A percentile compares a stretch with the other conserved stretches of the same genome.
Conservation (phyloP, 257 asterid species). For the Solanum commersonii region DNA sequence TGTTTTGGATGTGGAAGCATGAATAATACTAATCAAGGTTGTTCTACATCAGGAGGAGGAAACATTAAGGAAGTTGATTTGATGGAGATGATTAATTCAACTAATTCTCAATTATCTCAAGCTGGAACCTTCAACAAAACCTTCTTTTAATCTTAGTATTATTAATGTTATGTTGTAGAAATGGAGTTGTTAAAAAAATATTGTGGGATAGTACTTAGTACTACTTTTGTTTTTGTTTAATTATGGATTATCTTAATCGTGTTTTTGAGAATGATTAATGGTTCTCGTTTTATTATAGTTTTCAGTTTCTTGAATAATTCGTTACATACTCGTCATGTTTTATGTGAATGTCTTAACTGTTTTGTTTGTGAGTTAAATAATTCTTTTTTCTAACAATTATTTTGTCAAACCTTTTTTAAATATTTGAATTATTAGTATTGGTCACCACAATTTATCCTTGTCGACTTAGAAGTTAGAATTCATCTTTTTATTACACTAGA, state of each 20-base stretch:
- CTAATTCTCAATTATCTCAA: slow-evolving; percentile 8
- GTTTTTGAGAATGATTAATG: not conserved
- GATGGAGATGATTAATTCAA: slow-evolving; percentile 16
- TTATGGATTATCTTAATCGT: not conserved
- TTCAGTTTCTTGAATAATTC: slow-evolving; percentile 2
- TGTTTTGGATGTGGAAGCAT: not conserved
- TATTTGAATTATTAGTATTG: not conserved
- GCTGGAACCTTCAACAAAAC: not conserved
- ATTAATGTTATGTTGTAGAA: not conserved
- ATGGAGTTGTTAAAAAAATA: not conserved
- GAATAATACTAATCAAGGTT: not conserved
- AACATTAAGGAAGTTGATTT: slow-evolving; percentile 15
- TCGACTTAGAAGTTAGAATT: not conserved
- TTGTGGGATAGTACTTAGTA: not conserved
- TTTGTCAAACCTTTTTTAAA: not conserved
- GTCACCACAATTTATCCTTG: not conserved
- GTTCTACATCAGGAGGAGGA: not conserved
- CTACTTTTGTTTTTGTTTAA: not conserved
- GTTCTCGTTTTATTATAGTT: not conserved
- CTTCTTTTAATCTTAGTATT: not conserved
- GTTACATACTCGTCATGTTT: not conserved
- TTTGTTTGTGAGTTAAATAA: not conserved
- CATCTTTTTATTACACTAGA: not conserved
- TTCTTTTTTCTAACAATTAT: not conserved
- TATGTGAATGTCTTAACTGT: not conserved